These are phyloP conservation scores for Stagonosporopsis vannaccii DNA, from an alignment of 2,329 filamentous ascomycete genomes.

Conservation along the genomic window DNA sequence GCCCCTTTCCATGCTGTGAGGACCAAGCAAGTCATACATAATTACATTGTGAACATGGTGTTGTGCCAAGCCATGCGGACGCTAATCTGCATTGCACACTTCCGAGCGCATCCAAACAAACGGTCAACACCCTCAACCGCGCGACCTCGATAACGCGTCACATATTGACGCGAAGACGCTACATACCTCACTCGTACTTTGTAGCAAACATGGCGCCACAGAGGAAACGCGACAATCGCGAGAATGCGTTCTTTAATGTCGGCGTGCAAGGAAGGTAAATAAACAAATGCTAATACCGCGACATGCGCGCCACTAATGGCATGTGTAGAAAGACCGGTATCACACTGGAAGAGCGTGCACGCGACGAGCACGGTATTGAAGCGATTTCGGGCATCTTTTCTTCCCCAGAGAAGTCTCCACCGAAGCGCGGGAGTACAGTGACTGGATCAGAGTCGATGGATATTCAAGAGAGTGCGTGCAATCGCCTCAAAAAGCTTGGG, in stretches of 20 bases:
- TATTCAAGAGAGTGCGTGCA: slow-evolving; percentile 65
- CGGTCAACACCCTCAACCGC: slow-evolving; percentile 24
- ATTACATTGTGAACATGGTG: neutral
- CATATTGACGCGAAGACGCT: slow-evolving; percentile 1
- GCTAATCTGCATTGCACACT: slow-evolving; percentile 9
- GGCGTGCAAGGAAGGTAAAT: slow-evolving; percentile 50
- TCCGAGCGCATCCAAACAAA: slow-evolving; percentile 34
- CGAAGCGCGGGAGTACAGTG: slow-evolving; percentile 51
- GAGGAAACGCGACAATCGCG: slow-evolving; percentile 48
- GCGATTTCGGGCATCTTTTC: slow-evolving; percentile 88
- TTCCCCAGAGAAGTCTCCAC: slow-evolving; percentile 74
- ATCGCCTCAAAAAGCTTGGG: neutral
- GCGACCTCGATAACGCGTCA: slow-evolving; percentile 28
- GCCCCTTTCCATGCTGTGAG: neutral
- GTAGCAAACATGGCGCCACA: slow-evolving; percentile 42
- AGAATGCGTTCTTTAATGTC: slow-evolving; percentile 51
- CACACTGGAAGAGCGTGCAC: slow-evolving; percentile 77
- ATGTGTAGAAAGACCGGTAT: slow-evolving; percentile 83
- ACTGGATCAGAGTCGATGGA: slow-evolving; percentile 68
- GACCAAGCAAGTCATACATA: neutral
- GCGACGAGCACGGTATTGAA: slow-evolving; percentile 93
- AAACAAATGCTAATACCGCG: slow-evolving; percentile 5
- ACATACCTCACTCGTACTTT: neutral
- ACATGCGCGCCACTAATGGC: slow-evolving; percentile 23
- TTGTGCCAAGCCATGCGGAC: slow-evolving; percentile 5